Base-by-base conservation (phyloP, 2,329 filamentous ascomycete genomes). In the Cladophialophora immunda region DNA sequence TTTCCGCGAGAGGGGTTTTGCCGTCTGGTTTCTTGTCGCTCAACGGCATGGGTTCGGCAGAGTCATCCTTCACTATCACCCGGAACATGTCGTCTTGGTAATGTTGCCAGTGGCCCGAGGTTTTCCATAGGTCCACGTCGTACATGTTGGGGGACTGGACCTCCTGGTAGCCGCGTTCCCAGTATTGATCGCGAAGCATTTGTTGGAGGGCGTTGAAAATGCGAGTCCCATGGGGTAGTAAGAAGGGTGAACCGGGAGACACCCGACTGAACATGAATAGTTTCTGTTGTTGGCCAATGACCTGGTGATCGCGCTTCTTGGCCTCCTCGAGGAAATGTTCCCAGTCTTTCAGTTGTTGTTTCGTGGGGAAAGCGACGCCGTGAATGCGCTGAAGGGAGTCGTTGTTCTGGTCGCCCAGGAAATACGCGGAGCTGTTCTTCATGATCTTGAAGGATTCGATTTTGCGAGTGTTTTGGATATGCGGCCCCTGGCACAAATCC, bases 141-240 rank as follows among this genome's bases (percentile, higher is more conserved):
- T 91, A 99, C 90, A 99, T 96, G 82, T 95, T 98, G 58, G 95
- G 95, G 3, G 94, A 93, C 77, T 94, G 92, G 69, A 99, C 95
- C 80, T 99, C 95, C 75, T 94, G 89, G 79, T 98, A 99, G 55
- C 92, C 93, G 70, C 95, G 92, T 78, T 92, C 92, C 85, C 92
- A 93, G 83, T 98, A 99, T 78, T 98, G 90, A 56, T 90, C 86
- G 70, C 92, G 89, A 70, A 99, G 85, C 76, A 95, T 92, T 19
- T 87, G 85, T 78, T 93, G 89, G 9, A 99, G 83, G 29, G 92
- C 90, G 78, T 97, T 97, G 85, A 96, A 96, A 76, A 98, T 97
- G 74, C 92, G 90, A 76, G 93, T 92, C 70, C 95, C 95, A 75
- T 97, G 93, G 1, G 94, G 94, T 56, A 97, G 83, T 83, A 95